phyloP scores from a whole-genome alignment of 2,329 filamentous ascomycete species.

The Colletotrichum sp. region DNA sequence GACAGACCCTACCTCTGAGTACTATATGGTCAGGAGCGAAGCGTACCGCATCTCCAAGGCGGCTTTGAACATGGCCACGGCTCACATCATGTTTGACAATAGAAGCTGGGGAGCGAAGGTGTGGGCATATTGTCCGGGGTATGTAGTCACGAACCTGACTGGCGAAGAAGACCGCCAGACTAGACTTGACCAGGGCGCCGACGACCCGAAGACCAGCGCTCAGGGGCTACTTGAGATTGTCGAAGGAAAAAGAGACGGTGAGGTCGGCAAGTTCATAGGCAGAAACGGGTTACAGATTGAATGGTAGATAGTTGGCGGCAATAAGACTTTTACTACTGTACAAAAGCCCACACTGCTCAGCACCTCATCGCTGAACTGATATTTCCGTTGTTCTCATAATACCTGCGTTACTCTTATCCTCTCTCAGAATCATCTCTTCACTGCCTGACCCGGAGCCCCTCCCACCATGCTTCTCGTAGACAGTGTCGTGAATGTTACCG shows the following conservation, averaged over 20 bases:
- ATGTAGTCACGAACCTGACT: slow-evolving; percentile 35
- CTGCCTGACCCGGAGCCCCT: background rate
- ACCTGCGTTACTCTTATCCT: background rate
- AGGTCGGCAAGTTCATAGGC: slow-evolving; percentile 27
- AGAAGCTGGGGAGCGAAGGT: slow-evolving; percentile 34
- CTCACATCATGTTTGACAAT: slow-evolving; percentile 30
- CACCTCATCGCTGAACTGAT: background rate
- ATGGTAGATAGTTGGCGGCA: rapidly evolving
- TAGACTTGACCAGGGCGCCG: slow-evolving; percentile 28
- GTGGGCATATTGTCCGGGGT: slow-evolving; percentile 38
- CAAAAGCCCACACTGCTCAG: rapidly evolving
- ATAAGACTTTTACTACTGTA: rapidly evolving
- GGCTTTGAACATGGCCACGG: slow-evolving; percentile 40
- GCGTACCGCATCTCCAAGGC: slow-evolving; percentile 40
- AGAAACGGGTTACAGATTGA: background rate
- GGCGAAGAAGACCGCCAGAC: slow-evolving; percentile 30
- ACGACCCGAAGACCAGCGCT: slow-evolving; percentile 31
- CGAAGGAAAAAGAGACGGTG: slow-evolving; percentile 30
- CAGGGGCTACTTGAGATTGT: slow-evolving; percentile 28
- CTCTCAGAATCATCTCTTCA: slow-evolving; percentile 7
- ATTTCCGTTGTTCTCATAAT: slow-evolving; percentile 1
- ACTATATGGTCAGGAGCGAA: slow-evolving; percentile 23
- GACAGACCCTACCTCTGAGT: slow-evolving; percentile 21
- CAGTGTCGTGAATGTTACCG: background rate
- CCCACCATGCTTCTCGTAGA: background rate